Evolutionary conservation across 2,329 filamentous ascomycete species (phyloP).

Genomic region (Ceratocystis lukuohia): DNA sequence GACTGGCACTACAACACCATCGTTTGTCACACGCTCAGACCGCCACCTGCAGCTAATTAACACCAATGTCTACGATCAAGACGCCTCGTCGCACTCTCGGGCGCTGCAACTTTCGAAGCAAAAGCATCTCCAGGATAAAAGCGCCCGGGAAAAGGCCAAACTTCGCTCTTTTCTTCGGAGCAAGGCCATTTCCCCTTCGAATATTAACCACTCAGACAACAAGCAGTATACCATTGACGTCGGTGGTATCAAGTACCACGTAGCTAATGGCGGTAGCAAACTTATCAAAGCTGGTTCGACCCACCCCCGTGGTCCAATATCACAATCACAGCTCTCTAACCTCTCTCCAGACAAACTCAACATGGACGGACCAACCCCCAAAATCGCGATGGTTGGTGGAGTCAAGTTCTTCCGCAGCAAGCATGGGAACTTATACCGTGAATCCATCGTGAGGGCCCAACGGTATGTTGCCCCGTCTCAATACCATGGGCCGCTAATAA

Average conservation of each 20-base stretch:
- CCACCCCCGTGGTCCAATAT: neutral
- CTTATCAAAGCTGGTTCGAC: constrained; percentile 59
- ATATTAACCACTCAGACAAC: constrained; percentile 8
- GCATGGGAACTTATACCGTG: constrained; percentile 71
- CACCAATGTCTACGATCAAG: constrained; percentile 38
- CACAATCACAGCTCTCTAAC: constrained; percentile 31
- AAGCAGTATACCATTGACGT: constrained; percentile 29
- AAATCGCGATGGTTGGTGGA: constrained; percentile 56
- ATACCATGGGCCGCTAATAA: constrained; percentile 29
- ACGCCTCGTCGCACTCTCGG: constrained; percentile 23
- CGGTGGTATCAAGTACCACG: constrained; percentile 58
- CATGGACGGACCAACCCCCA: constrained; percentile 52
- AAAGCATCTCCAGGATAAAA: constrained; percentile 6
- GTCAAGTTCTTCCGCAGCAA: constrained; percentile 78
- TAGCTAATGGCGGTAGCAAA: constrained; percentile 69
- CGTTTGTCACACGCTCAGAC: constrained; percentile 59
- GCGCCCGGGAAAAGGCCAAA: constrained; percentile 10
- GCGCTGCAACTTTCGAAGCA: constrained; percentile 22
- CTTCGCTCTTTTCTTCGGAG: constrained; percentile 13
- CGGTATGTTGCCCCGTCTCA: constrained; percentile 43
- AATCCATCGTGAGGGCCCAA: constrained; percentile 60
- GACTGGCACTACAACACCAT: constrained; percentile 21
- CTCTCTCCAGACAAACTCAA: constrained; percentile 28
- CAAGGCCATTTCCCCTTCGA: neutral
- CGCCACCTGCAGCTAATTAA: constrained; percentile 77